Evolutionary conservation across 371 early-diverging fungal genomes (phyloP).

Genomic region (Mucor mucedo): DNA sequence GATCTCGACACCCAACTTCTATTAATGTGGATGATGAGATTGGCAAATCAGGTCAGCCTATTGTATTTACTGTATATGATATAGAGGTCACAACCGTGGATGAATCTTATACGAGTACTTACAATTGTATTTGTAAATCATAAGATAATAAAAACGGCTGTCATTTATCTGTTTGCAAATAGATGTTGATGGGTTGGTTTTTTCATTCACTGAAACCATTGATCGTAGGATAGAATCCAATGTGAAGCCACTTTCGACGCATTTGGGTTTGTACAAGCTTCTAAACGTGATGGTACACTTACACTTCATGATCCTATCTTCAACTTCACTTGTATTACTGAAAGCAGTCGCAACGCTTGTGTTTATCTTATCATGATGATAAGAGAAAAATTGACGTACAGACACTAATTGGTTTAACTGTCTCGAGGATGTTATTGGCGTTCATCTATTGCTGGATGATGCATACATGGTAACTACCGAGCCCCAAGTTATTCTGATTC

Average conservation of each 20-base stretch:
- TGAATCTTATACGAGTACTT: conserved; percentile 43
- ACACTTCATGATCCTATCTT: conserved; percentile 12
- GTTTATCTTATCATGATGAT: conserved; percentile 60
- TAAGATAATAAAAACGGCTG: conserved; percentile 28
- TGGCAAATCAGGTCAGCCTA: conserved; percentile 64
- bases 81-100: conserved; percentile 37
- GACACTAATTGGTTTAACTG: conserved; percentile 46
- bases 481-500: conserved; percentile 37
- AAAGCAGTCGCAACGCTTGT: conserved; percentile 71
- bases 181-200: conserved; percentile 81
- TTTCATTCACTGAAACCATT: conserved; percentile 37
- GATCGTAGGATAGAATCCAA: conserved; percentile 13
- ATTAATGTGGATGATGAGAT: conserved; percentile 73
- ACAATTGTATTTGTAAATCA: conserved; percentile 60
- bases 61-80: conserved; percentile 53
- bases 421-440: conserved; percentile 53
- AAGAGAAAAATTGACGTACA: conserved; percentile 38
- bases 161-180: conserved; percentile 67
- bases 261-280: conserved; percentile 71
- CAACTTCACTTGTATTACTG: conserved; percentile 64
- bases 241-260: conserved; percentile 75
- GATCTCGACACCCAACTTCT: conserved; percentile 54
- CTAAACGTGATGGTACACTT: conserved; percentile 26
- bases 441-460: conserved; percentile 46
- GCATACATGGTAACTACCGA: conserved; percentile 57